Base-by-base conservation (phyloP, 1,139 yeast species). In the Hemisphaericaspora xylofermentans region DNA sequence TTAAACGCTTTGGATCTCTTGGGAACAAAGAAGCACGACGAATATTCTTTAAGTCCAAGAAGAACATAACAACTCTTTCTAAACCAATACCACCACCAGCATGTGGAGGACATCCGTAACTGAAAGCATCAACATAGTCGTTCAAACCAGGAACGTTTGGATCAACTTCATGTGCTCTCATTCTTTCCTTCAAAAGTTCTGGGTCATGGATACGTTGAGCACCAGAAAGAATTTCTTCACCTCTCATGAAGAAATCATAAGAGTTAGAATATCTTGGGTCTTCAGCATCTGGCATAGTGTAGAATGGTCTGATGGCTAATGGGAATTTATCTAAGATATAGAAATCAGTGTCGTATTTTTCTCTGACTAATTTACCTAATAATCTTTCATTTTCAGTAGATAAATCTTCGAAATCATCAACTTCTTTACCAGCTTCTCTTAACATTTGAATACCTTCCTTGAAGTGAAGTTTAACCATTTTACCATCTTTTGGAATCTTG, bases 81-180 rank as follows among this genome's bases (percentile, higher is more conserved):
- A 93, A 74, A 57, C 99, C 99, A 63, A 93, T 93, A 69, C 99
- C 99, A 71, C 98, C 99, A 64, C 99, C 99, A 19, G 96, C 99
- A 58, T 93, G 99, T 38, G 99, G 98, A 51, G 96, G 84, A 76
- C 97, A 93, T 16, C 98, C 99, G 62, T 85, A 91, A 36, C 79
- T 72, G 74, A 94, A 93, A 16, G 96, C 95, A 50, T 91, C 91
- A 47, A 88, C 84, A 66, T 94, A 93, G 62, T 94, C 98, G 60
- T 77, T 76, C 58, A 91, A 73, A 50, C 98, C 98, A 26, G 89
- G 86, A 48, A 78, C 78, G 43, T 68, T 69, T 47, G 96, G 88
- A 61, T 88, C 88, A 43, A 94, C 82, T 36, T 80, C 98, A 58
- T 86, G 96, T 36, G 74, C 84, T 41, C 65, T 73, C 84, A 94